A percentile compares a stretch with the other conserved stretches of the same genome.
These are phyloP conservation scores for Bryoerythrophyllum caledonicum DNA, from an alignment of 225 moss, liverwort and hornwort species.

Conservation along the genomic window DNA sequence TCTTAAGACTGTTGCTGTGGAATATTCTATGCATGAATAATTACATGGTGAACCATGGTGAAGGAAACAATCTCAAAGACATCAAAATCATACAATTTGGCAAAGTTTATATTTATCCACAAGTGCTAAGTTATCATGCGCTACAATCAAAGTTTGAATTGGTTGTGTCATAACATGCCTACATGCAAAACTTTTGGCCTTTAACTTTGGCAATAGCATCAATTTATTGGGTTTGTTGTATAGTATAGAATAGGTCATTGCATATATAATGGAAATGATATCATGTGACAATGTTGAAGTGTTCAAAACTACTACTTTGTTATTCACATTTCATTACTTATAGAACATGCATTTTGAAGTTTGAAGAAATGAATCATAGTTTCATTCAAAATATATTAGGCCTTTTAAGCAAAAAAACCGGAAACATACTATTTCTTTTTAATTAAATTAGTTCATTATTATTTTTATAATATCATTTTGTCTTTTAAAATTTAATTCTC, in stretches of 20 bases:
- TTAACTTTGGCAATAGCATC: neutral
- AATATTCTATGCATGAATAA: constrained; percentile 24
- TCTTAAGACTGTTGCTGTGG: constrained; percentile 32
- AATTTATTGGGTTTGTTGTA: constrained; percentile 5
- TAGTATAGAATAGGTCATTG: constrained; percentile 14
- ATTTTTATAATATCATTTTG: neutral
- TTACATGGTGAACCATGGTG: constrained; percentile 38
- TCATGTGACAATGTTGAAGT: neutral
- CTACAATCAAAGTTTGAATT: constrained; percentile 31
- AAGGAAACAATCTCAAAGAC: constrained; percentile 39
- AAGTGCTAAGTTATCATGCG: constrained; percentile 21
- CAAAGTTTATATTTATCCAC: constrained; percentile 26
- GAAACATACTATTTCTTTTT: no score
- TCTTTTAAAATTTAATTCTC: neutral
- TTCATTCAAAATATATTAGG: neutral
- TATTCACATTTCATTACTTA: neutral
- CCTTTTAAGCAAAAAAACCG: neutral
- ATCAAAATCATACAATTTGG: constrained; percentile 28
- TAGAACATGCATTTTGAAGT: neutral
- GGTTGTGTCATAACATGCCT: constrained; percentile 11
- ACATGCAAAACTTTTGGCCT: neutral
- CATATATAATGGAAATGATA: neutral
- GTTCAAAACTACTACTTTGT: neutral
- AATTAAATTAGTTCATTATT: neutral
- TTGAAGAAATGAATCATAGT: neutral